Percentiles rank a stretch among this genome's conserved stretches.
Evolutionary conservation across 2,329 filamentous ascomycete species (phyloP).

Genomic region (Diplodia seriata): DNA sequence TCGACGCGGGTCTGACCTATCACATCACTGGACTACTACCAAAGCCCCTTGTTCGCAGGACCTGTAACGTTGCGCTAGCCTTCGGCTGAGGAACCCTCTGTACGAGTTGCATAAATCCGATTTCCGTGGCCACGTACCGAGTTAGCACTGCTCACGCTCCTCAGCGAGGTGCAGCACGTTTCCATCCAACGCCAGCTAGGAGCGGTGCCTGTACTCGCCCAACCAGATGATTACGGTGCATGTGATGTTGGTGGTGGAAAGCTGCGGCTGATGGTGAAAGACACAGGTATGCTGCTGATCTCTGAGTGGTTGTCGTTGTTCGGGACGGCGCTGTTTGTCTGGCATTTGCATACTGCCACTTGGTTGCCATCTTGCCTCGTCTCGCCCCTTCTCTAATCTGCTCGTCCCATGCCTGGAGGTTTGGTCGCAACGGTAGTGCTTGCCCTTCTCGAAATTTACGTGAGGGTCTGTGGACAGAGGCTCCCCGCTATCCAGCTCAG

Average conservation of each 20-base stretch:
- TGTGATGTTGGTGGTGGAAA: background rate
- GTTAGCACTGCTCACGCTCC: background rate
- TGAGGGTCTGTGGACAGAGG: slow-evolving; percentile 16
- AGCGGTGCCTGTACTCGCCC: background rate
- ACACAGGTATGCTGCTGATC: background rate
- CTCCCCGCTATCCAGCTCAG: slow-evolving; percentile 9
- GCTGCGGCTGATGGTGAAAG: background rate
- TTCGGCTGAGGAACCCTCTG: background rate
- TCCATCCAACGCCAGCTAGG: background rate
- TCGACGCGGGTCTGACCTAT: no score
- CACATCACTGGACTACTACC: no score
- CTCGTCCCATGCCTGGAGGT: background rate
- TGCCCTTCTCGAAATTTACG: slow-evolving; percentile 2
- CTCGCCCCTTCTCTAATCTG: background rate
- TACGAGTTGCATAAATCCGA: background rate
- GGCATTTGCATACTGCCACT: background rate
- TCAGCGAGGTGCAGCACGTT: background rate
- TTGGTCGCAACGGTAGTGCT: slow-evolving; percentile 14
- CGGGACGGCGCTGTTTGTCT: background rate
- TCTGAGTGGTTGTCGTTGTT: no score
- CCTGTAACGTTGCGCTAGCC: no score
- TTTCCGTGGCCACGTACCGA: background rate
- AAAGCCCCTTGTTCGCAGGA: no score
- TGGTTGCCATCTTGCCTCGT: background rate
- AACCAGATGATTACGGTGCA: background rate